These are phyloP conservation scores for Chrysoporthe cubensis DNA, from an alignment of 2,329 filamentous ascomycete genomes.

Conservation along the genomic window DNA sequence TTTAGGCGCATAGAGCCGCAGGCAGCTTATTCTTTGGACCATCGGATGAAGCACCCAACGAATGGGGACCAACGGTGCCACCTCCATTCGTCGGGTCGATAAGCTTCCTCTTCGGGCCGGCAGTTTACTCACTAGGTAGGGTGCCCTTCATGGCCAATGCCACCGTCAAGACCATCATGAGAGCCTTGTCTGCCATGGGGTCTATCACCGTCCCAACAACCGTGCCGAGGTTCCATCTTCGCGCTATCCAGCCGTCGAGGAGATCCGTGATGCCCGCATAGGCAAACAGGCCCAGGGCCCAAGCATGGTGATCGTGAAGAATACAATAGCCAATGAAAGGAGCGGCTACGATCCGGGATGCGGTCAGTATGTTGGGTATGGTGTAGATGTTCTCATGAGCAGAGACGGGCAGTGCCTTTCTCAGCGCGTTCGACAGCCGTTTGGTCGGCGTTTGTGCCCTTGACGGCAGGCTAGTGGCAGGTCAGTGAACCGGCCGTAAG, in stretches of 20 bases:
- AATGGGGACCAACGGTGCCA: neutral
- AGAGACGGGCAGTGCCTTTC: constrained; percentile 30
- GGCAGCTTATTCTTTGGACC: neutral
- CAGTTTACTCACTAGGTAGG: constrained; percentile 69
- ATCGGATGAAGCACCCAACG: constrained; percentile 13
- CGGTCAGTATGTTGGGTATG: constrained; percentile 90
- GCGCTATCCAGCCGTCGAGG: constrained; percentile 91
- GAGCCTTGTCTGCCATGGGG: constrained; percentile 93
- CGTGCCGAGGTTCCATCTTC: constrained; percentile 84
- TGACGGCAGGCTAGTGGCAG: constrained; percentile 20
- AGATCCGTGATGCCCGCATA: constrained; percentile 93
- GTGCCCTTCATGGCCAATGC: constrained; percentile 82
- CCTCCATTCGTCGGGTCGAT: neutral
- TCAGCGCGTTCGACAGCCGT: constrained; percentile 23
- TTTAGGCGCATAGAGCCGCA: neutral
- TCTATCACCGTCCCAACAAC: constrained; percentile 95
- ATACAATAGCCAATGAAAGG: constrained; percentile 89
- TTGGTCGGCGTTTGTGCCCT: constrained; percentile 4
- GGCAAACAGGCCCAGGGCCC: constrained; percentile 83
- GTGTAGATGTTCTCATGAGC: constrained; percentile 93
- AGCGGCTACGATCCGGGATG: constrained; percentile 80
- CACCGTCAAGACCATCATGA: constrained; percentile 93
- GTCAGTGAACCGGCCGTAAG: constrained; percentile 13
- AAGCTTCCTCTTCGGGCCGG: neutral
- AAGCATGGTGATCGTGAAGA: constrained; percentile 77